Evolutionary conservation across 2,329 filamentous ascomycete species (phyloP), one percentile per base, ranked within the genome.

Genomic region (Colletotrichum chlorophyti): DNA sequence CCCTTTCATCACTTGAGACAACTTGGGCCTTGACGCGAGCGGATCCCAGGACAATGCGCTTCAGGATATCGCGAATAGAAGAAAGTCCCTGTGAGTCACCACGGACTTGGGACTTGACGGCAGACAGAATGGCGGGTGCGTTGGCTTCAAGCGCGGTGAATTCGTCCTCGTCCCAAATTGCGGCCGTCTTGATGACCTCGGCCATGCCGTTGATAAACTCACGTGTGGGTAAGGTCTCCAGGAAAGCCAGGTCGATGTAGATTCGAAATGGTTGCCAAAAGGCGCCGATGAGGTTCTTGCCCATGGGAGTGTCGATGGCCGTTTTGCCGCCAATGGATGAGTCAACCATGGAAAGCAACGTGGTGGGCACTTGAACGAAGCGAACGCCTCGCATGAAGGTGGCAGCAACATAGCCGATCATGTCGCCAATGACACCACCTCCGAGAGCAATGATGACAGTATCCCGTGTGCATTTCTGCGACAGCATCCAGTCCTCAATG

Each of bases 121-220:
- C 86, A 21, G 83, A 81, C 68, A 97, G 82, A 48, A 99, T 93
- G 5, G 82, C 76, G 32, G 88, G 79, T 1, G 93, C 93, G 67
- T 95, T 91, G 65, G 90, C 82, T 72, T 99, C 95, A 15, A 99
- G 80, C 11, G 89, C 78, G 38, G 88, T 83, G 71, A 99, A 99
- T 69, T 97, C 94, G 9, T 82, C 76, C 74, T 96, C 92, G 68
- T 96, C 87, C 86, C 94, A 97, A 66, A 99, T 98, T 51, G 95
- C 95, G 3, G 95, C 95, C 4, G 95, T 99, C 84, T 97, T 97
- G 72, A 97, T 84, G 26, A 99, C 94, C 78, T 99, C 95, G 23
- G 94, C 95, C 94, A 99, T 97, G 61, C 95, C 95, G 72, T 99
- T 99, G 75, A 97, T 93, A 70, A 99, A 94, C 75, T 99, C 94